Percentiles rank a stretch among this genome's conserved stretches.
Evolutionary conservation across 495 filamentous ascomycete species (phyloP).

Genomic region (Jackrogersella minutella): DNA sequence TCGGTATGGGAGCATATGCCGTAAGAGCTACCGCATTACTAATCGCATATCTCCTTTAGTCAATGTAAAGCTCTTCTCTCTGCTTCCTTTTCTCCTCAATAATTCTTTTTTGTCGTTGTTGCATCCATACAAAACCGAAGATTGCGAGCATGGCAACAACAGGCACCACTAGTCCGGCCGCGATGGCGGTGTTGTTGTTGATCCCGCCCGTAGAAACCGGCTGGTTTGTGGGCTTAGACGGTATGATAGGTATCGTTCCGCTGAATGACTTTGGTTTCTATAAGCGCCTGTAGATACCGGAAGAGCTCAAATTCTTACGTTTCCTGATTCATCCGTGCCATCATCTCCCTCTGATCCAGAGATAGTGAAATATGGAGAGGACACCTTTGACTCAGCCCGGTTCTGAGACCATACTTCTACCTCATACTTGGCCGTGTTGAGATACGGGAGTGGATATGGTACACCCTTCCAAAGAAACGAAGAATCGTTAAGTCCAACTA

Average conservation of each 20-base stretch:
- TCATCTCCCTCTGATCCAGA: background rate
- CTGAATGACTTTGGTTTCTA: conserved; percentile 20
- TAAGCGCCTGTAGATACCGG: background rate
- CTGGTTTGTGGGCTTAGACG: conserved; percentile 31
- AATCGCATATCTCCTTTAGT: conserved; percentile 12
- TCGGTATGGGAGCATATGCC: too few relatives aligned
- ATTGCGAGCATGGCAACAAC: conserved; percentile 36
- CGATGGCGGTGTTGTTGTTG: conserved; percentile 40
- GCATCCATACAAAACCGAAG: conserved; percentile 36
- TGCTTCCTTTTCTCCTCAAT: conserved; percentile 34
- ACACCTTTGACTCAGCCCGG: conserved; percentile 15
- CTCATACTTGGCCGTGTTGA: conserved; percentile 49
- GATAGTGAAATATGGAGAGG: conserved; percentile 36
- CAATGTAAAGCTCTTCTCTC: conserved; percentile 38
- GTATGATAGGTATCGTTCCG: conserved; percentile 18
- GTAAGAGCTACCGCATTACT: too few relatives aligned
- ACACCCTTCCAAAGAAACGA: conserved; percentile 48
- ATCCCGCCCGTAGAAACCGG: conserved; percentile 16
- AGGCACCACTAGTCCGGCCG: conserved; percentile 39
- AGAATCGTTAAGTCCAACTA: conserved; percentile 43
- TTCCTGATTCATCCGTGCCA: background rate
- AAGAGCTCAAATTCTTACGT: conserved; percentile 9
- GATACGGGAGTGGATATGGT: conserved; percentile 51
- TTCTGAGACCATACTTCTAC: conserved; percentile 45
- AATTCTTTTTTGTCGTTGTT: conserved; percentile 35